Base-by-base conservation (phyloP, 2,329 filamentous ascomycete species). In the Aspergillus piperis region DNA sequence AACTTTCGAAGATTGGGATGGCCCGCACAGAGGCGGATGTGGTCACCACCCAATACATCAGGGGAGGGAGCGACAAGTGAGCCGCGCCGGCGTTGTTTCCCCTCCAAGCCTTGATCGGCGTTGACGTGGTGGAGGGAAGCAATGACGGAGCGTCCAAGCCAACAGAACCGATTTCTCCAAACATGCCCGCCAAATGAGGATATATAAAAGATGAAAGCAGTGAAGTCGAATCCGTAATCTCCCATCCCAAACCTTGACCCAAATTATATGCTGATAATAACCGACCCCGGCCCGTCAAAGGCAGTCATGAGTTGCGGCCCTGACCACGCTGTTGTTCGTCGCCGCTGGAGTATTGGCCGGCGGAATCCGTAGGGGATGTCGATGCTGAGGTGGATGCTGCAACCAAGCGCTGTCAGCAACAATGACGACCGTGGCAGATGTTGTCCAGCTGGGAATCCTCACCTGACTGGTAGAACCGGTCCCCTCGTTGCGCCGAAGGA, bases 341-440 rank as follows among this genome's bases (percentile, higher is more conserved):
- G 19, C 66, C 64, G 58, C 66, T 68, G 41, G 66, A 64, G 54
- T 66, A 68, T 51, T 67, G 66, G 53, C 66, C 64, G 17, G 61
- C 52, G 27, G 57, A 61, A 41, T 67, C 65, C 54, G 65, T 67
- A 54, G 66, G 65, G 36, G 66, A 68, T 55, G 65, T 64, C 42
- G 64, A 51, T 27, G 66, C 58, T 2, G 63, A 66, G 17, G 62
- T 47, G 47, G 64, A 64, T 38, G 59, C 64, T 66, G 41, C 21
- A 30, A 48, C 21, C 60, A 27, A 50, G 54, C 19, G 48, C 52
- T 4, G 54, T 70, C 63, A 62, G 68, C 7, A 32, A 49, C 11
- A 17, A 3, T 38, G 8, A 49, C 23, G 8, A 19, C n/a, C 21
- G 5, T 8, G 52, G 15, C 41, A 15, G 66, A 39, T 36, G 38